phyloP scores from a whole-genome alignment of 2,329 filamentous ascomycete genomes.

The Stagonosporopsis cucurbitacearum region DNA sequence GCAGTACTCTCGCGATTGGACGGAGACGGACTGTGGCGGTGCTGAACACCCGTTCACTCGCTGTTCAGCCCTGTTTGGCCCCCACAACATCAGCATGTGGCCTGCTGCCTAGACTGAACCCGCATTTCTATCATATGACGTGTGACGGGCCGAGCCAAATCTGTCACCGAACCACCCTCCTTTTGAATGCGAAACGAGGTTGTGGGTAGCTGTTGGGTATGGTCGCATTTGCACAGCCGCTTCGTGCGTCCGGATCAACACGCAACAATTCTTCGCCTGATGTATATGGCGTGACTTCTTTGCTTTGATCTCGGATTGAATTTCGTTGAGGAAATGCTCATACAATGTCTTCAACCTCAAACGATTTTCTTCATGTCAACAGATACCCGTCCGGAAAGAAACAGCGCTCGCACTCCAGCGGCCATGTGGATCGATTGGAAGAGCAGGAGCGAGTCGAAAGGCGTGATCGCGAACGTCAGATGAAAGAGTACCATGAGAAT shows the following conservation, averaged over 20 bases:
- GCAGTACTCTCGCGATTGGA: conserved; percentile 23
- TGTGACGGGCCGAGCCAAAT: conserved; percentile 7
- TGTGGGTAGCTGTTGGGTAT: conserved; percentile 16
- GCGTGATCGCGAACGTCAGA: conserved; percentile 27
- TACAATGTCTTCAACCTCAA: background rate
- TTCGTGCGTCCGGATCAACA: conserved; percentile 11
- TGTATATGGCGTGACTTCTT: conserved; percentile 1
- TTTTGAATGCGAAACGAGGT: conserved; percentile 1
- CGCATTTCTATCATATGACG: background rate
- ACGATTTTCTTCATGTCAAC: background rate
- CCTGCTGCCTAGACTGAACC: conserved; percentile 11
- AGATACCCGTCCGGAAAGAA: background rate
- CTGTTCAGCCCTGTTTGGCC: conserved; percentile 24
- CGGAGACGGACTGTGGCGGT: conserved; percentile 11
- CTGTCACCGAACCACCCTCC: background rate
- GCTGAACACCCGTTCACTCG: conserved; percentile 16
- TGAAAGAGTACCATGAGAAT: conserved; percentile 31
- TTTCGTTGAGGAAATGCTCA: no score
- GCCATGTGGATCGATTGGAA: conserved; percentile 33
- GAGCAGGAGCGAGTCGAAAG: conserved; percentile 25
- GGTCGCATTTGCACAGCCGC: conserved; percentile 19
- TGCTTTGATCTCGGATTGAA: background rate
- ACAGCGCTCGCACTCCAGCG: conserved; percentile 34
- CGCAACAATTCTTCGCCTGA: conserved; percentile 6
- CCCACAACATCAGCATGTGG: conserved; percentile 21